phyloP scores from a whole-genome alignment of 768 basidiomycete species.

The Russula sp. region DNA sequence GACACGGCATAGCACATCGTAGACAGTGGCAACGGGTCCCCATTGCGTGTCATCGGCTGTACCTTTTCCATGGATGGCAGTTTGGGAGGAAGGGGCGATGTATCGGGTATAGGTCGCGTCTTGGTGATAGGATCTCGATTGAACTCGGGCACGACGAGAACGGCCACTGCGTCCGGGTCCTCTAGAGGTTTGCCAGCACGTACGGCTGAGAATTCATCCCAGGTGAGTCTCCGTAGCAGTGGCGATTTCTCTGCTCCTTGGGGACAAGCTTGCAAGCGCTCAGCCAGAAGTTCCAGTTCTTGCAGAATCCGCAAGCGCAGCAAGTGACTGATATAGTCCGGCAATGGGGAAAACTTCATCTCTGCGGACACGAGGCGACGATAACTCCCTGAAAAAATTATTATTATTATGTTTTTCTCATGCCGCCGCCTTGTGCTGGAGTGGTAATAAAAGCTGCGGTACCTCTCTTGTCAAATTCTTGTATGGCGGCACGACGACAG shows the following conservation, averaged over 20 bases:
- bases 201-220: conserved; percentile 54
- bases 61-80: neutral
- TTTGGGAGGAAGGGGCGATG: conserved; percentile 18
- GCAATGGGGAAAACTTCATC: conserved; percentile 43
- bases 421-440: neutral
- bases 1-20: conserved; percentile 33
- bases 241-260: conserved; percentile 33
- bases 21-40: conserved; percentile 34
- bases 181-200: conserved; percentile 48
- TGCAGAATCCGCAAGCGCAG: conserved; percentile 73
- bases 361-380: conserved; percentile 31
- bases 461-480: conserved; percentile 43
- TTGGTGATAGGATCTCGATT: conserved; percentile 52
- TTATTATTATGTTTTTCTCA: neutral
- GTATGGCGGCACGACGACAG: conserved; percentile 55
- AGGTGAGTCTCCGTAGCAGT: conserved; percentile 62
- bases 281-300: conserved; percentile 61
- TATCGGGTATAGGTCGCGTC: conserved; percentile 38
- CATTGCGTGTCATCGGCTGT: neutral
- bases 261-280: conserved; percentile 41
- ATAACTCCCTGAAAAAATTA: conserved; percentile 21
- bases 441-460: neutral
- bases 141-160: conserved; percentile 65
- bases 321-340: conserved; percentile 58
- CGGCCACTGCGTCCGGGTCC: conserved; percentile 55